Evolutionary conservation across 2,329 filamentous ascomycete genomes (phyloP), one percentile per base, ranked within the genome.

Genomic region (Phaeoacremonium minimum): DNA sequence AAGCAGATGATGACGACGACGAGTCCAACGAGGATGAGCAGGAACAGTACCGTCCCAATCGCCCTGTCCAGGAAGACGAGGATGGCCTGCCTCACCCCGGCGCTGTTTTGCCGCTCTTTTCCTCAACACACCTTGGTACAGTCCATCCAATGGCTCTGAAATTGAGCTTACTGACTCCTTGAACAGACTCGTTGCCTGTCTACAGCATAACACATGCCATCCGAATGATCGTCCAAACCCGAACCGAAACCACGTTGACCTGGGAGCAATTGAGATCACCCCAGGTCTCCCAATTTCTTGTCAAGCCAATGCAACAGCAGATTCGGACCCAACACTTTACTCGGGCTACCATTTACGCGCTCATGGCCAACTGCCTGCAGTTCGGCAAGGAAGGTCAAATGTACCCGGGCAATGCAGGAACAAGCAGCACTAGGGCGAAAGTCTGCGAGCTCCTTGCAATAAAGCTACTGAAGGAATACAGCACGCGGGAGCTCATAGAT

Each of bases 191-290:
- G 8, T 73, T 96, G 6, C 90, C 91, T 15, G 80, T 95, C 40
- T 96, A 96, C 68, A 85, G 82, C 59, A 80, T 94, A 47, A 95
- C 90, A 18, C 91, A 96, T 61, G 80, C 87, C 19, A 90, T 96
- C 45, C 85, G 91, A 47, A 80, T 89, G 36, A 75, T 96, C 38
- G 82, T 97, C 42, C 77, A 87, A 47, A 75, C 87, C 41, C 81
- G 86, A 55, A 95, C 88, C 60, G 91, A 97, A 66, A 96, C 90
- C 2, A 91, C 88, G 0, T 67, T 97, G 34, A 84, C 88, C 13
- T 97, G 90, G 90, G 91, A 97, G 46, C 91, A 97, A 59, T 71
- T 97, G 44, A 80, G 90, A 45, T 95, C 89, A n/a, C 91, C 91
- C 4, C 91, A 97, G 57, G 84, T 97, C 38, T 95, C 89, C 13